Percentiles rank a stretch among this genome's conserved stretches.
These are phyloP conservation scores for Gilbertella persicaria DNA, from an alignment of 371 early-diverging fungal genomes.

Conservation along the genomic window DNA sequence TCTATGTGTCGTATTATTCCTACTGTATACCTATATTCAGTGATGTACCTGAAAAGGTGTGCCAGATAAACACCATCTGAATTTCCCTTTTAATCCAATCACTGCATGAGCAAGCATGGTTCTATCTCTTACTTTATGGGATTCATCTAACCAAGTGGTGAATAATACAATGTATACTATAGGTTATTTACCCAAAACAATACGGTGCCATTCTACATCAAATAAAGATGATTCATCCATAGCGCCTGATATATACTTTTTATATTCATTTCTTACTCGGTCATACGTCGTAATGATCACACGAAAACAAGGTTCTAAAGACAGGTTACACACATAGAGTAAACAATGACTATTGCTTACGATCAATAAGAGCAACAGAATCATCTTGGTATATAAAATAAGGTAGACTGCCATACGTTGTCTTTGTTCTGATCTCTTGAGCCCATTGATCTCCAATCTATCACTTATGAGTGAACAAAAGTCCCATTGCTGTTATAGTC, in stretches of 20 bases:
- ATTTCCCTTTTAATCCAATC: constrained; percentile 25
- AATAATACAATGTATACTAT: background rate
- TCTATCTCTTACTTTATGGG: constrained; percentile 67
- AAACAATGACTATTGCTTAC: constrained; percentile 15
- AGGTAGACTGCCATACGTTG: constrained; percentile 47
- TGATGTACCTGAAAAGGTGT: constrained; percentile 63
- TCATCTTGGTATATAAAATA: constrained; percentile 43
- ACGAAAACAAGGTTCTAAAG: constrained; percentile 37
- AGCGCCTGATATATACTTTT: constrained; percentile 9
- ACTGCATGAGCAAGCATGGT: constrained; percentile 32
- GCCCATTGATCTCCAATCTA: constrained; percentile 67
- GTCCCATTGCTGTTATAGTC: background rate
- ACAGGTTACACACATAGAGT: background rate
- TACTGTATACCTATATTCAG: background rate
- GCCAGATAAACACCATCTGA: constrained; percentile 88
- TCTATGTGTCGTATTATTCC: too few relatives aligned
- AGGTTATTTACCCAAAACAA: constrained; percentile 35
- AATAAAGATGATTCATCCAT: constrained; percentile 30
- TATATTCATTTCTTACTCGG: constrained; percentile 35
- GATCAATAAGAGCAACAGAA: constrained; percentile 30
- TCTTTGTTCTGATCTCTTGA: constrained; percentile 61
- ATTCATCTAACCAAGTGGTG: constrained; percentile 91
- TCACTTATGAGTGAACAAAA: background rate
- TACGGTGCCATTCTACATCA: constrained; percentile 51
- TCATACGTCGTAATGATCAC: constrained; percentile 48